phyloP scores from a whole-genome alignment of 2,329 filamentous ascomycete species.

The Xylariaceae sp. region DNA sequence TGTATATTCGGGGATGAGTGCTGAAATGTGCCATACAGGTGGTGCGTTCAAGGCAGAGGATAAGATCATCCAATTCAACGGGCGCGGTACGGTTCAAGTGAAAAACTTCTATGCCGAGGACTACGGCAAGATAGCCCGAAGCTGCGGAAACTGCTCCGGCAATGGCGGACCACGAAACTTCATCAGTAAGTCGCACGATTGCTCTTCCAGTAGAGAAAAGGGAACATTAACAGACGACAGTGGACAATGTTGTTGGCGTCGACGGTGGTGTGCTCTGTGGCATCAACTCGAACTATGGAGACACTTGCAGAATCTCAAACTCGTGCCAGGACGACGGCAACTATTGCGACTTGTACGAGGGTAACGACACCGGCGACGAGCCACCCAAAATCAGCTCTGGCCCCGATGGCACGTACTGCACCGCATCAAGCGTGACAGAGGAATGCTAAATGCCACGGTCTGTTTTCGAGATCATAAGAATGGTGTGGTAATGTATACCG shows the following conservation, averaged over 20 bases:
- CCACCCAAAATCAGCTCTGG: conserved; percentile 36
- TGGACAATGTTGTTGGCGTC: conserved; percentile 39
- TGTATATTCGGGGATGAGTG: neutral
- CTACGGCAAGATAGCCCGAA: conserved; percentile 46
- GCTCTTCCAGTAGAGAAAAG: neutral
- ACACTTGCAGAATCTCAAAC: conserved; percentile 40
- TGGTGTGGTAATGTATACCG: neutral
- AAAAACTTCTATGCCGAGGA: conserved; percentile 39
- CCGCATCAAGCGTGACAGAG: conserved; percentile 3
- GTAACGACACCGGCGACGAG: conserved; percentile 35
- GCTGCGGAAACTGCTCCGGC: conserved; percentile 45
- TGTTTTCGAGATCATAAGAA: neutral
- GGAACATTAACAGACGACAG: conserved; percentile 2
- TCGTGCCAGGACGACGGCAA: conserved; percentile 33
- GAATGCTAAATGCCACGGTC: conserved; percentile 3
- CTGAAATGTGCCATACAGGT: neutral
- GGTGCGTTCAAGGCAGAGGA: conserved; percentile 39
- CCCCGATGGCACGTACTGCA: conserved; percentile 21
- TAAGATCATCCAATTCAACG: conserved; percentile 40
- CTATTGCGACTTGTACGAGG: conserved; percentile 34
- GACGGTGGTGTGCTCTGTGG: conserved; percentile 41
- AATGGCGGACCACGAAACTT: conserved; percentile 39
- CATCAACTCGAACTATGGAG: conserved; percentile 49
- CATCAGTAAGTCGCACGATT: conserved; percentile 24
- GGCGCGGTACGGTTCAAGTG: conserved; percentile 36